Base-by-base conservation (phyloP, 257 asterid species). In the Rubia yunnanensis region DNA sequence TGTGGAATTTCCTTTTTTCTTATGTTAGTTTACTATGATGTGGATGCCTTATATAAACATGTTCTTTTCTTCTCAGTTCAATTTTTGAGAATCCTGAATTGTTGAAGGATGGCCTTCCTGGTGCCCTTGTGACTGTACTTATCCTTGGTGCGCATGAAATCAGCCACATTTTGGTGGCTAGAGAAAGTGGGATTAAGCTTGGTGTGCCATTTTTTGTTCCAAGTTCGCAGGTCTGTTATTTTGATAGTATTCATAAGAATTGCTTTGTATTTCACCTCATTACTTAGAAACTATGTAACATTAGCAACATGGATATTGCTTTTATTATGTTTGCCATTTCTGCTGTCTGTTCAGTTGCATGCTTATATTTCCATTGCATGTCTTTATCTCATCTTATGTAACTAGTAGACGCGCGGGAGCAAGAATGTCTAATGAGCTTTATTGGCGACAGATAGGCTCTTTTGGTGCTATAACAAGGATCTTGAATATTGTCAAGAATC, bases 181-280 rank as follows among this genome's bases (percentile, higher is more conserved):
- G 74, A 75, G 86, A 79, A 62, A 70, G 79, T 66, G 97, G 96
- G 71, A 67, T 92, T 69, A 86, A 87, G 84, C 81, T 92, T 39
- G 96, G 97, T 1, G 79, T 92, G 60, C 97, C 99, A 31, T 92
- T 74, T 69, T 87, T 92, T 82, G 96, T 92, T 80, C 99, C 99
- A 64, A 92, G 99, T 73, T 92, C 91, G 94, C 99, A 92, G 99
- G 99, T 89, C 64, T 72, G 74, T 59, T 71, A 30, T 71, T 52
- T 54, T 54, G 76, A 69, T 69, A 41, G 61, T 46, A 61, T 72
- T 38, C 66, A 30, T 44, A 32, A 8, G 63, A n/a, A n/a, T 50
- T 34, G 6, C 32, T 67, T 8, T 26, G 26, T 18, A 18, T 5
- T 14, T 52, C 24, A 5, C 14, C 7, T 34, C 41, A 18, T 23